Evolutionary conservation across 345 rosid genomes (phyloP).

Genomic region (Ailanthus altissimus): DNA sequence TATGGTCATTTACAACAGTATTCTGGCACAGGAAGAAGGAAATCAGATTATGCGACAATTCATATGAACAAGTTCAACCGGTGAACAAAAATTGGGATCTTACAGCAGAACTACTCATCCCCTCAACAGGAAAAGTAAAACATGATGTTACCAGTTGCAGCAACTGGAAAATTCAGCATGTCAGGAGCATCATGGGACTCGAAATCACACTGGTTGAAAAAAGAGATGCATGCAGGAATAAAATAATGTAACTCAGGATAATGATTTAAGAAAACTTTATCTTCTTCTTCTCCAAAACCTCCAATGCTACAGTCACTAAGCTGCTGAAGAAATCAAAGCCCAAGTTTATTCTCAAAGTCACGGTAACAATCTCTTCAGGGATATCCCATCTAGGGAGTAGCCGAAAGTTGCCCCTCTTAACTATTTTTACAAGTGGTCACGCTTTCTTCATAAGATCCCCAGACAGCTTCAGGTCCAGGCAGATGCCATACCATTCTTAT

Average conservation of each 20-base stretch:
- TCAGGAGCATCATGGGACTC: too few relatives aligned
- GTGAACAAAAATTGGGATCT: too few relatives aligned
- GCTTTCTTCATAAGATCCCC: not conserved
- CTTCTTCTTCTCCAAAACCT: not conserved
- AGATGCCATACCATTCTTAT: too few relatives aligned
- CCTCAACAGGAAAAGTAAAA: too few relatives aligned
- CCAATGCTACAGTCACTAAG: not conserved
- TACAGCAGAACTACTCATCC: too few relatives aligned
- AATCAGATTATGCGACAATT: too few relatives aligned
- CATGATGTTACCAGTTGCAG: too few relatives aligned
- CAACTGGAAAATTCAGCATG: too few relatives aligned
- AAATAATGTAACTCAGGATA: not conserved
- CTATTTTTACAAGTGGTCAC: not conserved
- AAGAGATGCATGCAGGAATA: not conserved
- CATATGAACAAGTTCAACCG: too few relatives aligned
- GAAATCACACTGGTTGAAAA: too few relatives aligned
- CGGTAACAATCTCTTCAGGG: not conserved
- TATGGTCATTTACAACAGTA: too few relatives aligned
- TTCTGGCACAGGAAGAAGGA: too few relatives aligned
- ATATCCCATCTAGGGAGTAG: not conserved
- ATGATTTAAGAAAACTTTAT: not conserved
- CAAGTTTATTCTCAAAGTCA: not conserved
- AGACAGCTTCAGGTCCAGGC: not conserved
- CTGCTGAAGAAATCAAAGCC: not conserved
- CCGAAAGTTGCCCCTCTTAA: not conserved